These are phyloP conservation scores for Speleostelium caveatum DNA, from an alignment of 78 protist species.

Conservation along the genomic window DNA sequence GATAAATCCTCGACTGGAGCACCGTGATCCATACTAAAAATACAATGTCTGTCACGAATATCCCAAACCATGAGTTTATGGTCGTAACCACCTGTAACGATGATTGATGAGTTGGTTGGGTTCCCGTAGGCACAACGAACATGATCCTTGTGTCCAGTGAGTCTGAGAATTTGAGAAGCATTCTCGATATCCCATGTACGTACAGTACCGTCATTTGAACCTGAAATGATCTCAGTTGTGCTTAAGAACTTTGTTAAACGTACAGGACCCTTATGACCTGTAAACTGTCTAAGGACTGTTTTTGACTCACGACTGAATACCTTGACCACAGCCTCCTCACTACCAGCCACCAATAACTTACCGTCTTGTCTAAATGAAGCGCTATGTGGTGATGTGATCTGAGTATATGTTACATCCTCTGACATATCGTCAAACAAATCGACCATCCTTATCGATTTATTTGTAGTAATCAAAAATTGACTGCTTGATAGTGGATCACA, in stretches of 20 bases:
- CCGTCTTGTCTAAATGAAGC: constrained; percentile 43
- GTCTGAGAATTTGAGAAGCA: constrained; percentile 11
- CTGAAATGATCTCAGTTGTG: constrained; percentile 9
- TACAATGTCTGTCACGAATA: neutral
- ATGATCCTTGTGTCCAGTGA: constrained; percentile 53
- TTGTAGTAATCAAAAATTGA: constrained; percentile 14
- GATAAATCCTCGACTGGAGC: constrained; percentile 65
- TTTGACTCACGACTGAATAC: constrained; percentile 2
- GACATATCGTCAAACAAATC: constrained; percentile 2
- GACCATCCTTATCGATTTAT: constrained; percentile 12
- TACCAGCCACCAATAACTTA: constrained; percentile 19
- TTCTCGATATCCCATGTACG: constrained; percentile 49
- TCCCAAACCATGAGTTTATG: constrained; percentile 73
- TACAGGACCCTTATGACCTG: constrained; percentile 54
- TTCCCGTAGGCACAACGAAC: constrained; percentile 10
- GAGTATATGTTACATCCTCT: neutral
- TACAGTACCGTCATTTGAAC: constrained; percentile 33
- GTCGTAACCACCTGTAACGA: constrained; percentile 57
- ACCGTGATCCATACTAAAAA: constrained; percentile 33
- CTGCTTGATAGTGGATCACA: neutral
- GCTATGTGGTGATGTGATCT: constrained; percentile 2
- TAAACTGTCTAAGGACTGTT: constrained; percentile 13
- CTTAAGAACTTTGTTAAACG: constrained; percentile 27
- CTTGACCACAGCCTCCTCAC: constrained; percentile 33
- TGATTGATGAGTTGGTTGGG: constrained; percentile 17